Conservation (phyloP, 768 basidiomycete genomes). For the Cubamyces sp. region DNA sequence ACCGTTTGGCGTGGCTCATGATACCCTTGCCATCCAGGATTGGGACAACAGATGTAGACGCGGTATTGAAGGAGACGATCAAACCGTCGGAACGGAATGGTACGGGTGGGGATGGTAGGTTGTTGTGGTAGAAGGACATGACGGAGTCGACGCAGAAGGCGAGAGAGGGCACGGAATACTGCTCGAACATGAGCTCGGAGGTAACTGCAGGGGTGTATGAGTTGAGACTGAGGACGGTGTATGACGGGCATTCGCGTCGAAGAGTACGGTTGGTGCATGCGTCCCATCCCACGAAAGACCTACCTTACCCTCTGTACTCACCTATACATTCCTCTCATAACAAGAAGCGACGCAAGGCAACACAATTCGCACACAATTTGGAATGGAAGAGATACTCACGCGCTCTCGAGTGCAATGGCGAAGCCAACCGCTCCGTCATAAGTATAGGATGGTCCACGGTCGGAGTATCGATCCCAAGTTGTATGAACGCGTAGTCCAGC, state of each 20-base stretch:
- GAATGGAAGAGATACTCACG: slow-evolving; percentile 52
- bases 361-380: slow-evolving; percentile 1
- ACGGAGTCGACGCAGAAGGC: slow-evolving; percentile 88
- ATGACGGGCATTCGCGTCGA: no score
- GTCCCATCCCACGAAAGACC: no score
- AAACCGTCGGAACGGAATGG: slow-evolving; percentile 73
- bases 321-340: no score
- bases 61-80: slow-evolving; percentile 88
- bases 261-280: no score
- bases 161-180: slow-evolving; percentile 84
- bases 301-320: no score
- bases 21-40: slow-evolving; percentile 82
- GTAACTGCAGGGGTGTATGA: slow-evolving; percentile 59
- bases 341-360: no score
- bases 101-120: slow-evolving; percentile 40
- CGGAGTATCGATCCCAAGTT: slow-evolving; percentile 79
- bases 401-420: slow-evolving; percentile 86
- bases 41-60: slow-evolving; percentile 90
- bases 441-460: slow-evolving; percentile 85
- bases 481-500: slow-evolving; percentile 88
- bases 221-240: background rate
- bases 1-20: slow-evolving; percentile 88
- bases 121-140: slow-evolving; percentile 91
- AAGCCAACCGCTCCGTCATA: slow-evolving; percentile 91
- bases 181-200: slow-evolving; percentile 95